Base-by-base conservation (phyloP, 1,284 basidiomycete species). In the Ceratobasidium sp. region DNA sequence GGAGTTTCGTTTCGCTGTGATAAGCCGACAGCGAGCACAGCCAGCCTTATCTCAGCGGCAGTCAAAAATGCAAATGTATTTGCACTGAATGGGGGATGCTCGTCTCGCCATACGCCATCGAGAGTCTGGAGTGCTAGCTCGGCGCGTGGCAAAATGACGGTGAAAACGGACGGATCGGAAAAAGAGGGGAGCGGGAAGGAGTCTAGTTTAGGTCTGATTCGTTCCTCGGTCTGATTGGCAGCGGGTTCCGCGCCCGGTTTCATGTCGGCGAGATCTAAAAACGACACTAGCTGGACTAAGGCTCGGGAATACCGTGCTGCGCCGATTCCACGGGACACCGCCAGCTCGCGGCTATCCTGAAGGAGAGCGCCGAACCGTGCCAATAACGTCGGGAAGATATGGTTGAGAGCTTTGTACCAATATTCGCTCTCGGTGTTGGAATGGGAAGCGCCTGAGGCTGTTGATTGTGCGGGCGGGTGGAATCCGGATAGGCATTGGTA, bases 81-180 rank as follows among this genome's bases (percentile, higher is more conserved):
- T 5, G 69, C 69, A 33, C 69, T 72, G 31, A 72, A 72, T 27
- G 69, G 44, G 7, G 69, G 69, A 44, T 60, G 56, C 7, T 72
- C 69, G 45, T 72, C 69, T 19, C 69, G 56, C 69, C 69, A 72
- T 19, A 44, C 69, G 3, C 57, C 47, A 62, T 72, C 69, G 24
- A 72, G 33, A 11, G 47, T 47, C 41, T 62, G 56, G 14, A 72
- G 48, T 9, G 69, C 69, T 15, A 50, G 29, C 60, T 72, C 57
- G 8, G 57, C 57, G 11, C 69, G 69, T n/a, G 29, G 64, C 14
- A 48, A 36, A 27, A 31, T 41, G 22, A 57, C 27, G 27, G 17
- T 15, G 19, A 60, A 14, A 7, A 15, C 27, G 19, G 56, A 5
- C 3, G 53, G 33, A 14, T 71, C 66, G n/a, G 66, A 57, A 19